Evolutionary conservation across 257 asterid species (phyloP).

Genomic region (Gynochthodes officinalis): DNA sequence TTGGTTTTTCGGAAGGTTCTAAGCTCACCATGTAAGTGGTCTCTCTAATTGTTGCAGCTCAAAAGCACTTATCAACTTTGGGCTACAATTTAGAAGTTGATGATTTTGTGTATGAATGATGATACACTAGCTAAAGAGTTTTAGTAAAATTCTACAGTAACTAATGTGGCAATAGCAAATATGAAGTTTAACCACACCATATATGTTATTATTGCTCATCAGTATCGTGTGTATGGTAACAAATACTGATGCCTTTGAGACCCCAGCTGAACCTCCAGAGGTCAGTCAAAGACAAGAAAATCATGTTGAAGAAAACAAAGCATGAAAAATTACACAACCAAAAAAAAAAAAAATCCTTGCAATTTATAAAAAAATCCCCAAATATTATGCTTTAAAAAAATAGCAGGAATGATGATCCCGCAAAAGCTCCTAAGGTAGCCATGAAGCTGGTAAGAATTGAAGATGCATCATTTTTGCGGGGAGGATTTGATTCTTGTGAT

Average conservation of each 20-base stretch:
- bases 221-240: constrained; percentile 18
- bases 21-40: too few species aligned
- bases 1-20: neutral
- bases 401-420: constrained; percentile 38
- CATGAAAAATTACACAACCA: neutral
- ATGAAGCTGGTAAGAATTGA: constrained; percentile 23
- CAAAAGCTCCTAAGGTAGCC: constrained; percentile 39
- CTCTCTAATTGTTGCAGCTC: too few species aligned
- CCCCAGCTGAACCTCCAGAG: constrained; percentile 14
- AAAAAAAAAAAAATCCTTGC: constrained; percentile 1
- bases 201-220: constrained; percentile 41
- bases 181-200: constrained; percentile 13
- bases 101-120: too few species aligned
- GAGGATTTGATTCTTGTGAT: constrained; percentile 48
- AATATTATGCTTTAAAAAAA: constrained; percentile 31
- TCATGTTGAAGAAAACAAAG: constrained; percentile 14
- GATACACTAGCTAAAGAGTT: too few species aligned
- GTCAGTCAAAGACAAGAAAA: constrained; percentile 17
- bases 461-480: constrained; percentile 42
- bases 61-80: too few species aligned
- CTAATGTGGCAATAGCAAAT: constrained; percentile 16
- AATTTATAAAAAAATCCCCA: constrained; percentile 12
- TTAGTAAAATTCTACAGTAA: too few species aligned
- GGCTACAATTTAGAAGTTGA: too few species aligned
- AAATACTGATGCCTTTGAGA: constrained; percentile 21